Evolutionary conservation across 805 yeast genomes (phyloP).

Genomic region (Millerozyma miso): DNA sequence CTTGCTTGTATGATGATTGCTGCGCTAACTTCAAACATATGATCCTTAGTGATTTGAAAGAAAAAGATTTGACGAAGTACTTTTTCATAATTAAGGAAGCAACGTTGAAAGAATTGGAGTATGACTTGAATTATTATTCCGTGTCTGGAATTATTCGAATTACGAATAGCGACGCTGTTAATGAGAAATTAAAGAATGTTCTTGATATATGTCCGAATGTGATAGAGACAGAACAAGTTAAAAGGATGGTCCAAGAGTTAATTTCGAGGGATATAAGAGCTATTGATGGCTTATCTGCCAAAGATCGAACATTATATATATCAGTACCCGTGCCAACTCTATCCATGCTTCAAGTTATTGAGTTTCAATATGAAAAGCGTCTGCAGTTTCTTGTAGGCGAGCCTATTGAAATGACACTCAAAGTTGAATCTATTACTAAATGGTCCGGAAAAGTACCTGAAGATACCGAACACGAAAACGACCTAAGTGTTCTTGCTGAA

Average conservation of each 20-base stretch:
- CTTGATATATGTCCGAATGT: slow-evolving; percentile 6
- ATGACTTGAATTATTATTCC: slow-evolving; percentile 29
- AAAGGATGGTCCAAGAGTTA: slow-evolving; percentile 2
- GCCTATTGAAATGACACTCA: slow-evolving; percentile 46
- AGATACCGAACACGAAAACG: slow-evolving; percentile 4
- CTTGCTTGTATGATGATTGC: slow-evolving; percentile 46
- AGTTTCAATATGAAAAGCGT: slow-evolving; percentile 36
- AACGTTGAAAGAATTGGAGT: slow-evolving; percentile 16
- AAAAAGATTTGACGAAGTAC: slow-evolving; percentile 12
- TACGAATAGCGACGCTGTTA: slow-evolving; percentile 10
- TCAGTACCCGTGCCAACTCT: slow-evolving; percentile 61
- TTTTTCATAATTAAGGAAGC: slow-evolving; percentile 19
- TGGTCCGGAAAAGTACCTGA: slow-evolving; percentile 30
- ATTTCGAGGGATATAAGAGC: background rate
- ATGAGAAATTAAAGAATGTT: slow-evolving; percentile 6
- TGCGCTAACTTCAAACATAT: slow-evolving; percentile 9
- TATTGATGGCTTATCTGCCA: background rate
- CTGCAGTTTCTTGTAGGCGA: slow-evolving; percentile 58
- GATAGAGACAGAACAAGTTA: slow-evolving; percentile 9
- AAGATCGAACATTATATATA: slow-evolving; percentile 34
- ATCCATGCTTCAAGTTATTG: slow-evolving; percentile 57
- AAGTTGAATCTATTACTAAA: slow-evolving; percentile 38
- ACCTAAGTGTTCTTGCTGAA: slow-evolving; percentile 16
- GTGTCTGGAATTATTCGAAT: slow-evolving; percentile 16
- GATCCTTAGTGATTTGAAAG: slow-evolving; percentile 11